Percentiles rank a stretch among this genome's conserved stretches.
phyloP scores from a whole-genome alignment of 2,329 filamentous ascomycete genomes.

The Alternaria infectoria region DNA sequence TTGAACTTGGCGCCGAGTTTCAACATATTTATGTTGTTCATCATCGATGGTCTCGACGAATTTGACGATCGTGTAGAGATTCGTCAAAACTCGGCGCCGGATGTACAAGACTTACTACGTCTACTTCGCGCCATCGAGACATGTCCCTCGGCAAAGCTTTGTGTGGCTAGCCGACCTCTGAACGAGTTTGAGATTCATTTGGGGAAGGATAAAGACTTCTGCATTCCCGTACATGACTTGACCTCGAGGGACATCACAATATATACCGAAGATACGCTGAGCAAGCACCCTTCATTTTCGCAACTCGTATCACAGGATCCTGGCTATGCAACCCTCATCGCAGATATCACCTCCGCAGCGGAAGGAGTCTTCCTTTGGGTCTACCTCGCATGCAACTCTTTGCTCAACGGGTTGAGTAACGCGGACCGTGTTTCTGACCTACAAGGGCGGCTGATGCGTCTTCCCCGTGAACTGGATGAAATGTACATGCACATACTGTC shows the following conservation, averaged over 20 bases:
- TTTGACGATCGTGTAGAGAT: neutral
- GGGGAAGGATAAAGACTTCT: neutral
- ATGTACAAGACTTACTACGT: neutral
- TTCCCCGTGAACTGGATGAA: neutral
- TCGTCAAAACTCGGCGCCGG: neutral
- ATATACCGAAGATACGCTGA: neutral
- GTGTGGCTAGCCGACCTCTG: neutral
- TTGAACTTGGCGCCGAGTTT: neutral
- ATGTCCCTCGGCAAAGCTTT: neutral
- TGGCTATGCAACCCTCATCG: neutral
- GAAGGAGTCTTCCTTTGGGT: constrained; percentile 14
- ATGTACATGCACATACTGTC: neutral
- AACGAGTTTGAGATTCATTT: neutral
- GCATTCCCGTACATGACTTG: neutral
- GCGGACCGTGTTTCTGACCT: neutral
- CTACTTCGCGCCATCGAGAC: neutral
- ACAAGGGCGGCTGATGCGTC: neutral
- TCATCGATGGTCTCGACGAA: neutral
- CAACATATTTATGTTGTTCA: neutral
- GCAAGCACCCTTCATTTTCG: neutral
- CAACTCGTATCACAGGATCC: neutral
- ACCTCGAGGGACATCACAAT: neutral
- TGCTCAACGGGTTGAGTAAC: neutral
- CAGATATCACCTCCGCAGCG: constrained; percentile 1
- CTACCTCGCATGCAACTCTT: constrained; percentile 1